phyloP scores from a whole-genome alignment of 495 filamentous ascomycete species.

The Hypoxylon subgilvum region DNA sequence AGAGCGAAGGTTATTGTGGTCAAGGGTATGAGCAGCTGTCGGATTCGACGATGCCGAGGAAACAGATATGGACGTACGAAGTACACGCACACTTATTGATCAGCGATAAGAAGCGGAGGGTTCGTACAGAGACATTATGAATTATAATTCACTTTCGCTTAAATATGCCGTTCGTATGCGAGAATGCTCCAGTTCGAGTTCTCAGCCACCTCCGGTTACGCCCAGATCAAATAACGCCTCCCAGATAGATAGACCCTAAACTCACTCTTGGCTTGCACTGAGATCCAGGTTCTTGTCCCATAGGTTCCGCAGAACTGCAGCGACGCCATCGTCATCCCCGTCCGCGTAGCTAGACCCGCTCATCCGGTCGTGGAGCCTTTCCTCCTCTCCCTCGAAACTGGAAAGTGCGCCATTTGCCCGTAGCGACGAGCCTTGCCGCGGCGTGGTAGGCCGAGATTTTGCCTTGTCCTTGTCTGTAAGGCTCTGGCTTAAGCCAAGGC shows the following conservation, averaged over 20 bases:
- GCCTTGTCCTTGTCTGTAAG: constrained; percentile 25
- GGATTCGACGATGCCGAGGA: too few relatives aligned
- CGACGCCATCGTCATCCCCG: constrained; percentile 51
- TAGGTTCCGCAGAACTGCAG: constrained; percentile 55
- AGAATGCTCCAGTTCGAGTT: constrained; percentile 5
- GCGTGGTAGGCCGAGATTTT: constrained; percentile 41
- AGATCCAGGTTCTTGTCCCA: constrained; percentile 63
- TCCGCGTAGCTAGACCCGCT: constrained; percentile 53
- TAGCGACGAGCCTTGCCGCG: constrained; percentile 40
- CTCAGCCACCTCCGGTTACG: constrained; percentile 8
- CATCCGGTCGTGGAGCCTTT: constrained; percentile 43
- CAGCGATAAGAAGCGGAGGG: background rate
- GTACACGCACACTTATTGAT: too few relatives aligned
- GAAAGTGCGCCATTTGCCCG: constrained; percentile 42
- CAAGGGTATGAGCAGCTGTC: too few relatives aligned
- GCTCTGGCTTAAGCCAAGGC: constrained; percentile 51
- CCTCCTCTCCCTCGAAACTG: constrained; percentile 49
- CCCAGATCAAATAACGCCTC: constrained; percentile 26
- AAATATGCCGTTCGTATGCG: constrained; percentile 9
- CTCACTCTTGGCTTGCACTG: constrained; percentile 56
- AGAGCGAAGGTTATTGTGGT: too few relatives aligned
- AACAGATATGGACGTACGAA: background rate
- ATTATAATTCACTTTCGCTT: constrained; percentile 26
- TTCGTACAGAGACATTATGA: constrained; percentile 18
- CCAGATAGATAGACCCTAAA: constrained; percentile 8